These are phyloP conservation scores for Claviceps cyperi DNA, from an alignment of 2,329 filamentous ascomycete genomes.

Conservation along the genomic window DNA sequence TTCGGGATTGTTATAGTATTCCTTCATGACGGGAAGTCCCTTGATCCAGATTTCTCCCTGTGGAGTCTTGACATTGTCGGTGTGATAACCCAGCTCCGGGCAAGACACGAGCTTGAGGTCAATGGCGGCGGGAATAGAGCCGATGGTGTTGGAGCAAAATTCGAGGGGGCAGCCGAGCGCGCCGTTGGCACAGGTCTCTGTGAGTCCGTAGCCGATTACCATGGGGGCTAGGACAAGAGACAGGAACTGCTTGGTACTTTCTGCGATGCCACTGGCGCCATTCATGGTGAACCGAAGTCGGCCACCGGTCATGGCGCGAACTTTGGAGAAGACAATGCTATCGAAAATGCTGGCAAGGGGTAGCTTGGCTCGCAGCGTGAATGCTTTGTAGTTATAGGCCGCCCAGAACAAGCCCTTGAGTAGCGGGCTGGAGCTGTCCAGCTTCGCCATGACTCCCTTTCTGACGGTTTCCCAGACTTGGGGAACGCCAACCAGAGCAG, in stretches of 20 bases:
- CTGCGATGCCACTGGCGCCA: slow-evolving; percentile 79
- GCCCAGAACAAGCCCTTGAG: slow-evolving; percentile 66
- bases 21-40: slow-evolving; percentile 57
- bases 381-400: slow-evolving; percentile 43
- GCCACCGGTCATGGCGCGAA: slow-evolving; percentile 81
- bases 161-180: slow-evolving; percentile 72
- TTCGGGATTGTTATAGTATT: slow-evolving; percentile 74
- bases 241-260: slow-evolving; percentile 79
- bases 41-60: slow-evolving; percentile 90
- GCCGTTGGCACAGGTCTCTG: slow-evolving; percentile 79
- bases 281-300: slow-evolving; percentile 83
- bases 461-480: slow-evolving; percentile 96
- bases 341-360: slow-evolving; percentile 62
- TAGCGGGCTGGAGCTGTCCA: slow-evolving; percentile 56
- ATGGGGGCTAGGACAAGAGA: slow-evolving; percentile 88
- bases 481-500: slow-evolving; percentile 84
- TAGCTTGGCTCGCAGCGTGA: slow-evolving; percentile 42
- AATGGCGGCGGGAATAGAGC: slow-evolving; percentile 60
- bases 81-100: slow-evolving; percentile 72
- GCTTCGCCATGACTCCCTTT: slow-evolving; percentile 77
- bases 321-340: slow-evolving; percentile 75
- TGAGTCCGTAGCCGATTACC: slow-evolving; percentile 87
- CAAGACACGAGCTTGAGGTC: slow-evolving; percentile 90
- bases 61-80: slow-evolving; percentile 52
- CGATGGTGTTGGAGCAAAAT: slow-evolving; percentile 65